Percentiles rank a stretch among this genome's conserved stretches.
phyloP scores from a whole-genome alignment of 2,329 filamentous ascomycete genomes.

The Fonsecaea pedrosoi region DNA sequence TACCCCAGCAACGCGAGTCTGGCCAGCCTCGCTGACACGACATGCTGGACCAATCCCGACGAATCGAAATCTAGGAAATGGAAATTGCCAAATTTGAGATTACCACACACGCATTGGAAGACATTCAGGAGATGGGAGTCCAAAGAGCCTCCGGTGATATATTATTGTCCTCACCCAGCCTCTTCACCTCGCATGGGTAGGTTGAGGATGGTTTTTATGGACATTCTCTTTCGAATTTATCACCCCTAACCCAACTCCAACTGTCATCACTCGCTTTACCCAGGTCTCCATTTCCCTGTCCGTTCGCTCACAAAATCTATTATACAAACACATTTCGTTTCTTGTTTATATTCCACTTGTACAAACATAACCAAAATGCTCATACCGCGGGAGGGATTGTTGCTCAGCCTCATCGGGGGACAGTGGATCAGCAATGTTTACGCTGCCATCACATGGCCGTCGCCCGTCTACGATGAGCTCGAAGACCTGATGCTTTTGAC shows the following conservation, averaged over 20 bases:
- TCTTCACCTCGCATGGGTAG: background rate
- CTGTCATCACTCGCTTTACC: background rate
- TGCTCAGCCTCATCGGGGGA: background rate
- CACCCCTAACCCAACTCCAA: background rate
- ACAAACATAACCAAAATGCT: background rate
- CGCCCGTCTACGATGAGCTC: conserved; percentile 62
- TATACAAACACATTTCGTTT: background rate
- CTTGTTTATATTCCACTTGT: background rate
- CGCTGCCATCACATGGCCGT: conserved; percentile 56
- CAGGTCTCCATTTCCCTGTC: background rate
- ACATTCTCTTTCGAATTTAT: background rate
- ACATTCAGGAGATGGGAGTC: background rate
- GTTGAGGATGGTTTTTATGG: background rate
- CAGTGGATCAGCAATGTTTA: conserved; percentile 6
- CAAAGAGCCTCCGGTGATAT: background rate
- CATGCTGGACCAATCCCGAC: background rate
- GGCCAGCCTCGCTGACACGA: background rate
- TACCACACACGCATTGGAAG: background rate
- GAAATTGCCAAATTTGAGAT: background rate
- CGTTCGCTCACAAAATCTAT: background rate
- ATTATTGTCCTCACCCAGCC: background rate
- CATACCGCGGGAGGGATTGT: background rate
- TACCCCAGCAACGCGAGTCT: background rate
- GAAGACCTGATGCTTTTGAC: conserved; percentile 70
- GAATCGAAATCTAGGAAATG: conserved; percentile 1